Evolutionary conservation across 208 protist species (phyloP).

Genomic region (Crithidia mellificae): DNA sequence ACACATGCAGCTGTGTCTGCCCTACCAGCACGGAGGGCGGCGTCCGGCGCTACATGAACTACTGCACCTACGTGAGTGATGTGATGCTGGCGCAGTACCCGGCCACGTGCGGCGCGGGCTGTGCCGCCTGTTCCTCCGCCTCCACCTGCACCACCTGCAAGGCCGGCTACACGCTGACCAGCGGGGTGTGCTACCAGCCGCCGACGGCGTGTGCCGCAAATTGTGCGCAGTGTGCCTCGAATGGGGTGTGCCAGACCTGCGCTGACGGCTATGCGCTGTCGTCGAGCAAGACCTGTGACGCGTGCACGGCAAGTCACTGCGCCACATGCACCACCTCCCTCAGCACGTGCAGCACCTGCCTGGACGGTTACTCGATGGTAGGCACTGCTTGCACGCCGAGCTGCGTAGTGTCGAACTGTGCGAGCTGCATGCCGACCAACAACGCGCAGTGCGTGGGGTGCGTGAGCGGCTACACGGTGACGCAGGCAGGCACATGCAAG

Average conservation of each 20-base stretch:
- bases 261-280: too few relatives aligned
- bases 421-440: not conserved
- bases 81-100: constrained; percentile 1
- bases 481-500: not conserved
- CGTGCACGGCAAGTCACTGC: not conserved
- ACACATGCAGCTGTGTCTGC: constrained; percentile 1
- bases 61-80: constrained; percentile 1
- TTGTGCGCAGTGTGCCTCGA: not conserved
- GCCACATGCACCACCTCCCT: not conserved
- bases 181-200: not conserved
- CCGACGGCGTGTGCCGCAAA: not conserved
- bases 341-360: not conserved
- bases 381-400: not conserved
- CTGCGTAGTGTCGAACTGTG: not conserved
- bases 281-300: too few relatives aligned
- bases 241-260: constrained; percentile 2
- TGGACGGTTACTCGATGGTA: not conserved
- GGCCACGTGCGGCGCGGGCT: not conserved
- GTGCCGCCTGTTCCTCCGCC: not conserved
- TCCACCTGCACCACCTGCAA: not conserved
- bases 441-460: not conserved
- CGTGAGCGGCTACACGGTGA: constrained; percentile 2
- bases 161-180: not conserved
- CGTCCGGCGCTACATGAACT: not conserved
- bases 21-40: not conserved